Evolutionary conservation across 768 basidiomycete species (phyloP).

Genomic region (Mycena metata): DNA sequence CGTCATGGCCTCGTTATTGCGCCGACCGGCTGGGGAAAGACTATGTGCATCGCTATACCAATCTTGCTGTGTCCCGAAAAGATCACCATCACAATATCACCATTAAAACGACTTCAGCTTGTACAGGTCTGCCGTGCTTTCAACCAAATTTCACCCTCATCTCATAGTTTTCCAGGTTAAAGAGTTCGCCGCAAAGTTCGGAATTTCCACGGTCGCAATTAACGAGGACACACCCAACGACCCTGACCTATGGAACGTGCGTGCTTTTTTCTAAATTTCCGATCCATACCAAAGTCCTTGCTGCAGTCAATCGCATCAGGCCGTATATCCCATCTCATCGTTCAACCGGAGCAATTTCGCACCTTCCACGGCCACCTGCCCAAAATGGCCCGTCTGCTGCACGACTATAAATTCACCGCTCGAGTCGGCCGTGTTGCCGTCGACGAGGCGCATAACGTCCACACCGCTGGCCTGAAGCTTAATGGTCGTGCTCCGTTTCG

Average conservation of each 20-base stretch:
- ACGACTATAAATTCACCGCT: constrained; percentile 1
- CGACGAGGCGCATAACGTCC: constrained; percentile 15
- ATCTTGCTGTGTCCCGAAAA: neutral
- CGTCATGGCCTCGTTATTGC: constrained; percentile 4
- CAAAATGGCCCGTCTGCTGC: neutral
- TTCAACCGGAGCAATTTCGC: constrained; percentile 8
- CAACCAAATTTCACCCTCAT: neutral
- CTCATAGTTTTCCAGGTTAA: neutral
- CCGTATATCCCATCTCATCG: constrained; percentile 9
- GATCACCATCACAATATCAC: constrained; percentile 2
- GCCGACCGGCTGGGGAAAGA: constrained; percentile 13
- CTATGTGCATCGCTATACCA: constrained; percentile 16
- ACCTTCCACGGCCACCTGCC: constrained; percentile 8
- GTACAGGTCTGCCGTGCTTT: constrained; percentile 4
- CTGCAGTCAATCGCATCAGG: neutral
- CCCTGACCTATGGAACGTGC: neutral
- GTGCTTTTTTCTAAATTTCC: neutral
- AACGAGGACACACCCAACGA: constrained; percentile 22
- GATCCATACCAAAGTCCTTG: neutral
- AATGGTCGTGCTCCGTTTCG: constrained; percentile 1
- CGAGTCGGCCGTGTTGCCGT: neutral
- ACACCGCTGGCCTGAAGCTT: neutral
- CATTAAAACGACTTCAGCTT: constrained; percentile 4
- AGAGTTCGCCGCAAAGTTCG: neutral
- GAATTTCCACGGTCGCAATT: neutral